These are phyloP conservation scores for Hyphopichia wangnamkhiaoensis DNA, from an alignment of 1,139 yeast genomes.

Conservation along the genomic window DNA sequence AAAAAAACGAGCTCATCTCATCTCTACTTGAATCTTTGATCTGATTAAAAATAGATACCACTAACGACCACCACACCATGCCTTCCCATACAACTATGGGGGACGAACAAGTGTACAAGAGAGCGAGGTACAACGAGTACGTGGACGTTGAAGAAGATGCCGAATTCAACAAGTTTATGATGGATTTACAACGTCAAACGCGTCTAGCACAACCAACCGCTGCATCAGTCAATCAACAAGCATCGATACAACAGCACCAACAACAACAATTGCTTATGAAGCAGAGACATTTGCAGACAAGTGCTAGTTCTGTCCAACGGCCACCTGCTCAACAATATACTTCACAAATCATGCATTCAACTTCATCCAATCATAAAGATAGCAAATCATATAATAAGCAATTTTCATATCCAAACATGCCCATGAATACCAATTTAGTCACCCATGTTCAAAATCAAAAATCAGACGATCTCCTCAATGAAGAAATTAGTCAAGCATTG, in stretches of 20 bases:
- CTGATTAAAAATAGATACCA: too few species aligned
- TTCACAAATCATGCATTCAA: too few species aligned
- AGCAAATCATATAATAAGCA: neutral
- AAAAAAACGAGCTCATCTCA: too few species aligned
- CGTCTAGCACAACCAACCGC: neutral
- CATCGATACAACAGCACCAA: neutral
- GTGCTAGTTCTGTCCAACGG: too few species aligned
- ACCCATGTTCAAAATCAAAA: too few species aligned
- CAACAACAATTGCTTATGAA: neutral
- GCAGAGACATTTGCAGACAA: neutral
- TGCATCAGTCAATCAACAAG: too few species aligned
- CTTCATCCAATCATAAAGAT: neutral
- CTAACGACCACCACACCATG: neutral
- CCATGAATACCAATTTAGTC: neutral
- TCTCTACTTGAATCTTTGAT: too few species aligned
- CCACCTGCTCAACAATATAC: too few species aligned
- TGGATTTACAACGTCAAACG: neutral
- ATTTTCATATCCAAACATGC: neutral
- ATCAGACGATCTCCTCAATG: slow-evolving; percentile 12
- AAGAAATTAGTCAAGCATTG: slow-evolving; percentile 23
- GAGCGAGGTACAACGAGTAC: neutral
- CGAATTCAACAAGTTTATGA: neutral
- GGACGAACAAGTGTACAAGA: neutral
- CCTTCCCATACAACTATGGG: neutral
- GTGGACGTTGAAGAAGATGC: slow-evolving; percentile 2